Evolutionary conservation across 2,329 filamentous ascomycete species (phyloP), one percentile per base, ranked within the genome.

Genomic region (Colletotrichum orchidophilum): DNA sequence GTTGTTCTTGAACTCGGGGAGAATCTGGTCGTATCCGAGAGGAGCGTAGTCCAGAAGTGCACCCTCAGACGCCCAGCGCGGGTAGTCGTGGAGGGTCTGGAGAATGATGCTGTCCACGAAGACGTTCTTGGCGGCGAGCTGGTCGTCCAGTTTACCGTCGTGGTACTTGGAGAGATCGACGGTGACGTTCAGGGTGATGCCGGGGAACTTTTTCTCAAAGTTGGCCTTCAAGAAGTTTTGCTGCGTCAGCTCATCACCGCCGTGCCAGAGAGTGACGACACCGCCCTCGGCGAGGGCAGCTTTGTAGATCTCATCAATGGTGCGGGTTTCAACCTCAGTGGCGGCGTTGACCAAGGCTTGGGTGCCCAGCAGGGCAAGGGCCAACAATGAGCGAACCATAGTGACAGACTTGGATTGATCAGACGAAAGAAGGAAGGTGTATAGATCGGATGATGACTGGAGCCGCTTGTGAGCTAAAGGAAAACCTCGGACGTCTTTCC

Each of bases 101-200:
- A 89, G 75, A 6, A 83, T 80, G 54, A 83, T 77, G 72, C 82
- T 83, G 75, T 90, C 88, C 24, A 85, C 80, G 11, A 79, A 80
- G 13, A 83, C 78, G 6, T 77, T 79, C 8, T 79, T 76, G 1
- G 74, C 70, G 3, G 81, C 82, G 1, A 87, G 76, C 66, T 86
- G 83, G 46, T 81, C 76, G 73, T 90, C 86, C 7, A 88, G 73
- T 8, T 78, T 78, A 21, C 74, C 79, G 66, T 87, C 84, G 73
- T 87, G 87, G 72, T 89, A 89, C 74, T 89, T 89, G 70, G 86
- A 88, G 0, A 89, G 75, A 69, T 88, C 87, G 53, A 88, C 85
- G 0, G 87, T 88, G 42, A 87, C 60, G 73, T 89, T 87, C 18
- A 89, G 81, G 4, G 81, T 85, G 69, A 88, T 83, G 9, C 82